A percentile compares a stretch with the other conserved stretches of the same genome.
phyloP scores from a whole-genome alignment of 371 early-diverging fungal genomes.

The Blakeslea trispora region DNA sequence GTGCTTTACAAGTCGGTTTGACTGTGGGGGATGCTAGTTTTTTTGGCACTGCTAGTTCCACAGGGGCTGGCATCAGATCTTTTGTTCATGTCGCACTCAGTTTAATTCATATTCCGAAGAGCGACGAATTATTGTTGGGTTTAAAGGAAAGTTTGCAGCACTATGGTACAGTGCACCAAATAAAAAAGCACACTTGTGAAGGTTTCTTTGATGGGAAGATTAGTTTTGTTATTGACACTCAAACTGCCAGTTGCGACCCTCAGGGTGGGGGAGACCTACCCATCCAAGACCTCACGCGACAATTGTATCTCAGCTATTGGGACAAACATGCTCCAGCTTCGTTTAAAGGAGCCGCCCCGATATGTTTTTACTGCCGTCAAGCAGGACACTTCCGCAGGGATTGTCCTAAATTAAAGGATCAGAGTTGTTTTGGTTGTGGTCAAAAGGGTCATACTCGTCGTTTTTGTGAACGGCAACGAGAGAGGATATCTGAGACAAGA shows the following conservation, averaged over 20 bases:
- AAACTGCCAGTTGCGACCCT: too few relatives aligned
- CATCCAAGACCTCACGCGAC: neutral
- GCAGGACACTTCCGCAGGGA: neutral
- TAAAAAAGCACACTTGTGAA: neutral
- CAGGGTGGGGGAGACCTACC: too few relatives aligned
- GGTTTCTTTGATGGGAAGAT: too few relatives aligned
- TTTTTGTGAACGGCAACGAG: too few relatives aligned
- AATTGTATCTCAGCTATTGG: neutral
- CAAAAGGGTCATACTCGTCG: too few relatives aligned
- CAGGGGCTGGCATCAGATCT: too few relatives aligned
- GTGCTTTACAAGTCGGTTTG: neutral
- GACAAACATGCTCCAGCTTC: slow-evolving; percentile 1
- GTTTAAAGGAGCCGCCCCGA: neutral
- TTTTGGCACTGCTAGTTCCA: too few relatives aligned
- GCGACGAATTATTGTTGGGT: too few relatives aligned
- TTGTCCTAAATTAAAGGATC: too few relatives aligned
- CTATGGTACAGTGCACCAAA: neutral
- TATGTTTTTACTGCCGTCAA: slow-evolving; percentile 2
- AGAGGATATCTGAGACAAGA: too few relatives aligned
- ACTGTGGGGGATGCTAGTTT: neutral
- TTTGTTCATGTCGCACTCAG: neutral
- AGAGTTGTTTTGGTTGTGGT: too few relatives aligned
- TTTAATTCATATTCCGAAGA: neutral
- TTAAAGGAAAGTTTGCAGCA: neutral
- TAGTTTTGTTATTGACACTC: too few relatives aligned